Evolutionary conservation across 306 rosid species (phyloP), one percentile per base, ranked within the genome.

Genomic region (Inga leiocalycina): DNA sequence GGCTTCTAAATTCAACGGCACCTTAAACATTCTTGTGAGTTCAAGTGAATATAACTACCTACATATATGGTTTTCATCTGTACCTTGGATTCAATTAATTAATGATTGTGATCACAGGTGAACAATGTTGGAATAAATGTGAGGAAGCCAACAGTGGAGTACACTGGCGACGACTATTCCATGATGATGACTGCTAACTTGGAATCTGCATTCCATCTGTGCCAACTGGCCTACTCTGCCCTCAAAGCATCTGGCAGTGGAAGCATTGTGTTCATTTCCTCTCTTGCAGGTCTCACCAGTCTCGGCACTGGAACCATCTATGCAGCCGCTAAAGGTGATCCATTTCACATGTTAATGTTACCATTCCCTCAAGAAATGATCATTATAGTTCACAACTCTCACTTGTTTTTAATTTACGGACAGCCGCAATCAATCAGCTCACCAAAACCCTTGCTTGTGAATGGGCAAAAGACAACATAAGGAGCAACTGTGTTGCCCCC

Each of bases 391-490:
- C 22, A 16, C 59, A 6, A 27, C 30, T 27, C 30, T 27, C 6
- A 13, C n/a, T 52, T 16, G 22, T 52, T 17, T 2, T 52, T 52
- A 0, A 39, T 45, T 45, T 10, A 2, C 49, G 10, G 49, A 49
- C 59, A 52, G 22, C 97, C 87, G 99, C 94, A 78, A 89, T 94
- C 13, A 90, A 96, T 90, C 98, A 96, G 83, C 90, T 94, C 57
- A 83, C 94, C 15, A 91, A 83, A 77, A 82, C 76, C 81, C 90
- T 96, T 86, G 97, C 97, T 84, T 96, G 99, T 75, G 97, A 96
- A 82, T 96, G 98, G 99, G 99, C 98, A 11, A 90, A 91, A 84
- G 97, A 94, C 86, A 91, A 85, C 67, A 91, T 96, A 87, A 87
- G 99, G 85, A 84, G 84, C 89, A 96, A 96, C 48, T 75, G 87